phyloP scores from a whole-genome alignment of 164 flowering plant species.

The Berberis thunbergii region DNA sequence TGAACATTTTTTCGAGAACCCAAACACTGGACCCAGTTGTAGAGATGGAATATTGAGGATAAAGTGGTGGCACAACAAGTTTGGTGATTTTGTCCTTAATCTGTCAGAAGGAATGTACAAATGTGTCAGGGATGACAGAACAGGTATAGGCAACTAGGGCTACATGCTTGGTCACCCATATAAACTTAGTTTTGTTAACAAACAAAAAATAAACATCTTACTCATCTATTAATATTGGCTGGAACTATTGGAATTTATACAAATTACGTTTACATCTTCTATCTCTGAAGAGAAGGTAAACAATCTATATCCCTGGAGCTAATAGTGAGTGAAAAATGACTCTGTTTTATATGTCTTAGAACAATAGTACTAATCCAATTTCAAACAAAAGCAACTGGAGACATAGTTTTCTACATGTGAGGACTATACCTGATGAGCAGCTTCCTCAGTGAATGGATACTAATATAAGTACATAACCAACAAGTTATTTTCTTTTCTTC shows the following conservation, averaged over 20 bases:
- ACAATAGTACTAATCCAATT: not conserved
- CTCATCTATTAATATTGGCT: too few species aligned
- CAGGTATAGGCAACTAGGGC: not conserved
- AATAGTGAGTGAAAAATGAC: too few species aligned
- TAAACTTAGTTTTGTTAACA: too few species aligned
- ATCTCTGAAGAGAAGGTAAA: too few species aligned
- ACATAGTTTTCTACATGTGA: not conserved
- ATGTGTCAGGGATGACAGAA: not conserved
- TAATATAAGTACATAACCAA: conserved; percentile 92
- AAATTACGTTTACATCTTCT: too few species aligned
- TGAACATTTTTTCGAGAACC: conserved; percentile 64
- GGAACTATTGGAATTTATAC: too few species aligned
- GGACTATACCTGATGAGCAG: conserved; percentile 51
- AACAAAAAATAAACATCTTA: too few species aligned
- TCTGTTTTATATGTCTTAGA: too few species aligned
- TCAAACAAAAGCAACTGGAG: not conserved
- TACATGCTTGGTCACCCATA: too few species aligned
- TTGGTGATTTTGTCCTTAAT: conserved; percentile 80
- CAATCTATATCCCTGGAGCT: too few species aligned
- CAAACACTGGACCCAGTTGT: conserved; percentile 98
- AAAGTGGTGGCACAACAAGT: conserved; percentile 92
- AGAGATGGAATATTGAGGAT: conserved; percentile 94
- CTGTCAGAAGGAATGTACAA: conserved; percentile 25
- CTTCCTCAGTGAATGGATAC: conserved; percentile 91
- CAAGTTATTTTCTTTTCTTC: conserved; percentile 46